Evolutionary conservation across 371 early-diverging fungal genomes (phyloP), one percentile per base, ranked within the genome.

Genomic region (Apophysomyces trapeziformis): DNA sequence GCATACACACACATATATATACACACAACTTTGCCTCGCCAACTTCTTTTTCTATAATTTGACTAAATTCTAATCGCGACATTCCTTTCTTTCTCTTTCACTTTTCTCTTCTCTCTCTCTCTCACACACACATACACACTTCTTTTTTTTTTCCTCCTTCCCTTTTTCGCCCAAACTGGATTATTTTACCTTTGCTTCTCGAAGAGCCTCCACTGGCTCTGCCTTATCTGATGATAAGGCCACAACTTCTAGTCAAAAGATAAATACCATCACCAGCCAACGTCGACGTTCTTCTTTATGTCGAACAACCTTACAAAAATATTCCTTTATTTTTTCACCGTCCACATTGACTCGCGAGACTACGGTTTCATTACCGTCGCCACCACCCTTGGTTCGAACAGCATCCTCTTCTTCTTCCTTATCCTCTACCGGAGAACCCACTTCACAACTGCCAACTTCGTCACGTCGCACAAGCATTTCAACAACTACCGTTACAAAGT

Each of bases 131-230:
- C 21, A 21, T 1, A 21, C 1, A 21, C 32, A 26, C 32, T 26
- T 26, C 32, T 26, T 26, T 18, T 45, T 13, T 47, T 63, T 26
- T 38, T 63, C 63, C 38, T 50, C 38, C 58, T 57, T 39, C 43
- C 36, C 16, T 58, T n/a, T 64, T 39, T 39, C 38, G 32, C 32
- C 47, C 63, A 63, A 45, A 18, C 50, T 67, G 68, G 68, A 67
- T 67, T 67, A 67, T 58, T 67, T 67, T 67, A 63, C 56, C 21
- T 67, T 62, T 46, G 57, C 43, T 63, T 45, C 58, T 59, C 68
- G 62, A 18, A 41, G 68, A 45, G 68, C 68, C 59, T 67, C 68
- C 5, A 67, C 68, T 39, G 68, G 68, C 41, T 68, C 68, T 7
- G n/a, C 67, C 37, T 37, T 58, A 7, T 58, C 65, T 6, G 58